Evolutionary conservation across 352 stramenopile species (phyloP), one percentile per base, ranked within the genome.

Genomic region (Phytophthora litchii): DNA sequence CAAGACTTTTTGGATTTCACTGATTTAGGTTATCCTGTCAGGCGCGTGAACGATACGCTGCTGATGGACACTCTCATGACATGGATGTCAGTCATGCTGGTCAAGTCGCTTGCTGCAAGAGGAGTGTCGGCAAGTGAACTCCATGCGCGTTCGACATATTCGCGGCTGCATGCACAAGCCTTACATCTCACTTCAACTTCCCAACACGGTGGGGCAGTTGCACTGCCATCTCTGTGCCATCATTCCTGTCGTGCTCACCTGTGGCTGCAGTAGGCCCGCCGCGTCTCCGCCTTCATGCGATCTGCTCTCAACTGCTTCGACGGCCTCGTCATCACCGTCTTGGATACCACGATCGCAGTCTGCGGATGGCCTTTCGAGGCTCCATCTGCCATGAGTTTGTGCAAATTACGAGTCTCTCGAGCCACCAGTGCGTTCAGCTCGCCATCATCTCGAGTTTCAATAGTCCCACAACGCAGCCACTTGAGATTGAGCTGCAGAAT

Each of bases 401-500:
- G 36, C 42, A 70, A 6, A 5, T 61, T 35, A 13, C 47, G 36
- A 5, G 49, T 38, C 42, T 74, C 66, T 20, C 61, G 61, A 53
- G 35, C 20, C 32, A 74, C 35, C 9, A 74, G 25, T 13, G 46
- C 51, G 11, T 46, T 17, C n/a, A 71, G 6, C 3, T 69, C 51
- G 3, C 41, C n/a, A 29, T 74, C 66, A 49, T 51, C 23, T 20
- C 20, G 38, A 4, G 31, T 13, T 13, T 20, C n/a, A n/a, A 13
- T 10, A 20, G 14, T 57, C 4, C n/a, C 29, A 31, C 27, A 55
- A 20, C 36, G 31, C 36, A 60, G 37, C 46, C 47, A 48, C 21
- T 51, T 64, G 16, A 54, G 47, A 41, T 23, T 59, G 37, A 16
- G 49, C 51, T 67, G 44, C n/a, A 71, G 32, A 17, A 21, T 54